phyloP scores from a whole-genome alignment of 352 stramenopile species.

The Peronospora destructor region DNA sequence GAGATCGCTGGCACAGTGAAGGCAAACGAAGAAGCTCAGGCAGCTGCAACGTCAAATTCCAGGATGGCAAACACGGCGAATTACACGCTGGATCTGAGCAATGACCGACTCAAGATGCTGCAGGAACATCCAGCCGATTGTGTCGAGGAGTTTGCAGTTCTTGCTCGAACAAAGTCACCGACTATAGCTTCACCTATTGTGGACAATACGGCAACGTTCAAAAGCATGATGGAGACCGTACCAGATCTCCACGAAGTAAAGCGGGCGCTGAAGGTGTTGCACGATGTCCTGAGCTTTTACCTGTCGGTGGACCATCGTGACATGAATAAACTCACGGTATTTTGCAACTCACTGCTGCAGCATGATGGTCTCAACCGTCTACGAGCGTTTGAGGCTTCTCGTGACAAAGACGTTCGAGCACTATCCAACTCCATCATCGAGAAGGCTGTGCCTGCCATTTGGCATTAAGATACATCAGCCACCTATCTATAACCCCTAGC shows the following conservation, averaged over 20 bases:
- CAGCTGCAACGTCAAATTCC: constrained; percentile 12
- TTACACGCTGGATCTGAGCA: constrained; percentile 31
- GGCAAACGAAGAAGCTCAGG: constrained; percentile 36
- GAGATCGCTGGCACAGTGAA: constrained; percentile 69
- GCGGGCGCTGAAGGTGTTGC: constrained; percentile 46
- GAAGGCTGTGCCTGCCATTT: constrained; percentile 75
- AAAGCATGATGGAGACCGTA: constrained; percentile 9
- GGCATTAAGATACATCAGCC: constrained; percentile 36
- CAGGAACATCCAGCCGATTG: constrained; percentile 58
- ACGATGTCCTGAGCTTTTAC: constrained; percentile 67
- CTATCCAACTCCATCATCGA: constrained; percentile 75
- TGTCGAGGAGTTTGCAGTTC: constrained; percentile 42
- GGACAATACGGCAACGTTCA: constrained; percentile 5
- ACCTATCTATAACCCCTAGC: constrained; percentile 16
- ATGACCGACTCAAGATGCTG: constrained; percentile 51
- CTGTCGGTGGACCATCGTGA: constrained; percentile 63
- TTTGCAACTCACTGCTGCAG: constrained; percentile 75
- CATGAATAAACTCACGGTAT: constrained; percentile 75
- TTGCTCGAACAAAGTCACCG: constrained; percentile 27
- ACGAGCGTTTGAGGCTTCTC: constrained; percentile 42
- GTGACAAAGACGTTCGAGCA: constrained; percentile 44
- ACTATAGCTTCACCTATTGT: constrained; percentile 5
- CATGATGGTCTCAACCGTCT: constrained; percentile 66
- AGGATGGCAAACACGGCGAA: constrained; percentile 9
- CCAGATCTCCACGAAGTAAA: constrained; percentile 36